Evolutionary conservation across 2,329 filamentous ascomycete species (phyloP).

Genomic region (Diaporthe aspalathi): DNA sequence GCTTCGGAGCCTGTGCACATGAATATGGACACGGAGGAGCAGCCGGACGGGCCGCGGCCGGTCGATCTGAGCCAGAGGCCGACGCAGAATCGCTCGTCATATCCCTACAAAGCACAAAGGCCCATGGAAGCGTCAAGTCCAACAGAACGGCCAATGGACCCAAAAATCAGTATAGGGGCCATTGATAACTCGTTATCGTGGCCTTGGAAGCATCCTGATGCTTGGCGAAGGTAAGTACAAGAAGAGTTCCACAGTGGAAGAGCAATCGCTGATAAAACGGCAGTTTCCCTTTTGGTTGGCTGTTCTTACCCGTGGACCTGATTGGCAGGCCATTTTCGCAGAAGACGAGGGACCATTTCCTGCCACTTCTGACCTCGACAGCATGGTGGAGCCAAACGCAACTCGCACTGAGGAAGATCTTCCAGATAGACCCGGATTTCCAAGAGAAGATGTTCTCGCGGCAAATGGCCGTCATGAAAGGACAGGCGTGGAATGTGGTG

Average conservation of each 20-base stretch:
- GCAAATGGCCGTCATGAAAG: conserved; percentile 99
- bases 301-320: conserved; percentile 94
- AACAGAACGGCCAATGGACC: conserved; percentile 56
- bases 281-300: conserved; percentile 98
- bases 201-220: conserved; percentile 99
- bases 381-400: conserved; percentile 98
- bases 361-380: conserved; percentile 94
- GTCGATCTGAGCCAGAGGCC: conserved; percentile 63
- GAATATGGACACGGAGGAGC: conserved; percentile 66
- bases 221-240: conserved; percentile 69
- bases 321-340: conserved; percentile 97
- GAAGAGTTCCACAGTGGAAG: not conserved
- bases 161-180: conserved; percentile 83
- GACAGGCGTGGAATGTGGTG: conserved; percentile 98
- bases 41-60: conserved; percentile 70
- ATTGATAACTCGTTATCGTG: conserved; percentile 99
- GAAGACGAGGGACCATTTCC: conserved; percentile 91
- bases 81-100: conserved; percentile 58
- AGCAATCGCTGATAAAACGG: conserved; percentile 42
- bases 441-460: conserved; percentile 99
- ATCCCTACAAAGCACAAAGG: conserved; percentile 82
- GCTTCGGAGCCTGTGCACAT: conserved; percentile 82
- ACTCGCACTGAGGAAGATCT: conserved; percentile 84
- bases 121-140: conserved; percentile 82
- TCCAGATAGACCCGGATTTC: conserved; percentile 93